A percentile compares a stretch with the other conserved stretches of the same genome.
phyloP scores from a whole-genome alignment of 2,329 filamentous ascomycete genomes.

The Colletotrichum spinosum region DNA sequence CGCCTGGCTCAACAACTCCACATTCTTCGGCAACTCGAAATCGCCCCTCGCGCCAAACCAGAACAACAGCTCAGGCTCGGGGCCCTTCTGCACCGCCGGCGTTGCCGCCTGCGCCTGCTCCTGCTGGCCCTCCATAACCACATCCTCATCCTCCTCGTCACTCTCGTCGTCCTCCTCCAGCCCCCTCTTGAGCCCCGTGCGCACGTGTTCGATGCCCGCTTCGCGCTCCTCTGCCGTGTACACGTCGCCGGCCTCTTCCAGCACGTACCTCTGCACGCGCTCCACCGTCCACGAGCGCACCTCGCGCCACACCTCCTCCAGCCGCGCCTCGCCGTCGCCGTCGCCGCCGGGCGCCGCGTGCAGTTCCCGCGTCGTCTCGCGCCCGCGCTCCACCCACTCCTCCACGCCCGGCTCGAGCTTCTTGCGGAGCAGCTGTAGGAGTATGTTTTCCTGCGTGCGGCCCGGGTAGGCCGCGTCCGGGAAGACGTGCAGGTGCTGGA shows the following conservation, averaged over 20 bases:
- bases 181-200: constrained; percentile 74
- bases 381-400: constrained; percentile 75
- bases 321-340: constrained; percentile 51
- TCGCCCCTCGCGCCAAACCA: constrained; percentile 60
- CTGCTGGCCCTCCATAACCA: constrained; percentile 46
- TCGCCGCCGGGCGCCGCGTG: constrained; percentile 45
- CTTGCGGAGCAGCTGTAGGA: constrained; percentile 81
- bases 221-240: constrained; percentile 80
- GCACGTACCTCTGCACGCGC: constrained; percentile 55
- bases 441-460: constrained; percentile 72
- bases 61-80: constrained; percentile 60
- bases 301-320: constrained; percentile 69
- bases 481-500: constrained; percentile 78
- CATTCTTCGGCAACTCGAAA: constrained; percentile 56
- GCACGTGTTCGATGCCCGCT: constrained; percentile 74
- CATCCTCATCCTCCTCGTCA: constrained; percentile 67
- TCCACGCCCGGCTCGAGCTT: constrained; percentile 85
- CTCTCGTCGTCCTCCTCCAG: constrained; percentile 64
- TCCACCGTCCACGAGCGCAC: constrained; percentile 54
- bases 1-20: constrained; percentile 55
- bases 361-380: constrained; percentile 54
- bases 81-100: constrained; percentile 43
- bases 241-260: constrained; percentile 64
- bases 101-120: constrained; percentile 41
- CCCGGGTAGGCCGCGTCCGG: constrained; percentile 82